phyloP scores from a whole-genome alignment of 2,329 filamentous ascomycete species.

The Aspergillus hortae region DNA sequence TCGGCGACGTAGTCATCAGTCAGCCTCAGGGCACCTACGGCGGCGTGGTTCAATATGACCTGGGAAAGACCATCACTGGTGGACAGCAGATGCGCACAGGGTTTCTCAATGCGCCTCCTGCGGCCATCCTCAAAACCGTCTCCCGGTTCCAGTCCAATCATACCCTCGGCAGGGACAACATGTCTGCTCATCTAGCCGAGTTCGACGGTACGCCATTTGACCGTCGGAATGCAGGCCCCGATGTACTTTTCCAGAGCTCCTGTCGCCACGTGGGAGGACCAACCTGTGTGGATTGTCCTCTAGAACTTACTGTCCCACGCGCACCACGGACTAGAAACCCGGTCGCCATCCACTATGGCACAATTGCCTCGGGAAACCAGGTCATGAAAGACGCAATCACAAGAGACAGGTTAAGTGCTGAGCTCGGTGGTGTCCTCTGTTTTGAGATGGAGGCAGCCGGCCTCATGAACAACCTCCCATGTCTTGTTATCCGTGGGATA shows the following conservation, averaged over 20 bases:
- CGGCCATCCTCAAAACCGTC: slow-evolving; percentile 17
- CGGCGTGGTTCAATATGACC: slow-evolving; percentile 28
- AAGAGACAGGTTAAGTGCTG: slow-evolving; percentile 3
- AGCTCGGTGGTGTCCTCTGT: background rate
- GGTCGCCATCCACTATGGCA: slow-evolving; percentile 12
- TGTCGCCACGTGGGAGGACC: background rate
- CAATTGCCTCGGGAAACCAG: slow-evolving; percentile 17
- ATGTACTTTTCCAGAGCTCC: background rate
- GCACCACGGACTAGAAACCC: slow-evolving; percentile 13
- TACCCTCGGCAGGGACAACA: background rate
- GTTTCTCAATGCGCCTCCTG: slow-evolving; percentile 14
- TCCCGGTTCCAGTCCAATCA: too few relatives aligned
- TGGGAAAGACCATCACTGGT: slow-evolving; percentile 13
- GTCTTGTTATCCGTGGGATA: background rate
- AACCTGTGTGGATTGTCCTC: background rate
- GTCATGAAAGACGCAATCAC: slow-evolving; percentile 14
- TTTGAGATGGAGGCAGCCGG: background rate
- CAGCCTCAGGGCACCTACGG: slow-evolving; percentile 9
- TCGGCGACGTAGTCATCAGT: slow-evolving; percentile 23
- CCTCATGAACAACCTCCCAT: background rate
- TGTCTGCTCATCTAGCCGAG: slow-evolving; percentile 14
- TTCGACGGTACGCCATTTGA: background rate
- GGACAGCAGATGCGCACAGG: slow-evolving; percentile 12
- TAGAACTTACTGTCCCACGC: background rate
- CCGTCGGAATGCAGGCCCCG: background rate